A percentile compares a stretch with the other conserved stretches of the same genome.
These are phyloP conservation scores for Nemophila menziesii DNA, from an alignment of 257 asterid species.

Conservation along the genomic window DNA sequence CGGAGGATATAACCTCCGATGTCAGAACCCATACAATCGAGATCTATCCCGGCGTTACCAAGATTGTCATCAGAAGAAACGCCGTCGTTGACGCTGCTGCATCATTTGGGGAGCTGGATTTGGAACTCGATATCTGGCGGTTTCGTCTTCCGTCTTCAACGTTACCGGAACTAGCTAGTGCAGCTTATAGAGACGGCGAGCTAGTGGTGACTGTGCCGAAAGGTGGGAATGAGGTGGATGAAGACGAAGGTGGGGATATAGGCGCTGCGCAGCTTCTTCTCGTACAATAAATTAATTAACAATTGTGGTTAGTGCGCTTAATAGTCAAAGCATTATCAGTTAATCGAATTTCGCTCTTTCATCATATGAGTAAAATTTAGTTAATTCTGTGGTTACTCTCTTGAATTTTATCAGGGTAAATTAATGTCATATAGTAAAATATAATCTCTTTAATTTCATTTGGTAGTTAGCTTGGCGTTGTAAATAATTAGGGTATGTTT, in stretches of 20 bases:
- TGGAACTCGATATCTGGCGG: slow-evolving; percentile 75
- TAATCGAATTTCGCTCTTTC: background rate
- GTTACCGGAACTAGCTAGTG: slow-evolving; percentile 55
- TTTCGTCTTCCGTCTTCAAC: slow-evolving; percentile 58
- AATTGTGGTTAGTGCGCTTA: background rate
- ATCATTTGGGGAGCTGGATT: slow-evolving; percentile 27
- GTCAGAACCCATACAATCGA: slow-evolving; percentile 54
- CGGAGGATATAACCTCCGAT: slow-evolving; percentile 33
- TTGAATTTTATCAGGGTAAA: background rate
- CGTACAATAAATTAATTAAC: slow-evolving; percentile 40
- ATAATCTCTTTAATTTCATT: too few relatives aligned
- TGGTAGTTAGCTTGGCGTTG: too few relatives aligned
- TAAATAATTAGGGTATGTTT: too few relatives aligned
- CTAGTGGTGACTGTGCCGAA: slow-evolving; percentile 71
- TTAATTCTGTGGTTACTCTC: background rate
- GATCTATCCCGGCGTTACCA: slow-evolving; percentile 72
- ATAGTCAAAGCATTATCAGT: background rate
- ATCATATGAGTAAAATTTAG: background rate
- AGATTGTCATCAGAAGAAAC: slow-evolving; percentile 43
- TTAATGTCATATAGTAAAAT: too few relatives aligned
- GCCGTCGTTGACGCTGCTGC: slow-evolving; percentile 27
- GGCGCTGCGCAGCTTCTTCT: slow-evolving; percentile 44
- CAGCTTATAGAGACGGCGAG: slow-evolving; percentile 50
- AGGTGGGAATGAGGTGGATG: slow-evolving; percentile 25
- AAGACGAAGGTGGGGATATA: slow-evolving; percentile 23